These are phyloP conservation scores for Cladosporium sphaerospermum DNA, from an alignment of 2,329 filamentous ascomycete genomes.

Conservation along the genomic window DNA sequence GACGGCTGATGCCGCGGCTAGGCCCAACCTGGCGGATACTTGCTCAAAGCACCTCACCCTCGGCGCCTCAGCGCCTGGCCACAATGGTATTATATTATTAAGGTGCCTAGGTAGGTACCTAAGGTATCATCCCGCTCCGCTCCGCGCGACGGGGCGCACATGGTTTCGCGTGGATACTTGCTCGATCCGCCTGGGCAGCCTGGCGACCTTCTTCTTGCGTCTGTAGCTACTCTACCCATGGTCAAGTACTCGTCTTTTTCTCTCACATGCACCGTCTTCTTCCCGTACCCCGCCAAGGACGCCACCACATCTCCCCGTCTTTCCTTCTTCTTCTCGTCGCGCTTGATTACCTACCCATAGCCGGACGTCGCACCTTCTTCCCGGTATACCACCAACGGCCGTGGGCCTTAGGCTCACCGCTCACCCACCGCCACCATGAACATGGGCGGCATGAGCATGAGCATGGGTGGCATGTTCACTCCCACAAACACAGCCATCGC, in stretches of 20 bases:
- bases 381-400: neutral
- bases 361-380: neutral
- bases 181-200: too few species aligned
- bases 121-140: too few species aligned
- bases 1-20: too few species aligned
- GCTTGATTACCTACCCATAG: conserved; percentile 3
- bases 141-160: too few species aligned
- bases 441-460: conserved; percentile 26
- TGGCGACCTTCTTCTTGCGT: too few species aligned
- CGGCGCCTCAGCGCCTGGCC: too few species aligned
- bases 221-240: neutral
- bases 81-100: too few species aligned
- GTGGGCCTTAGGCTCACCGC: neutral
- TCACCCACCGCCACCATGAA: conserved; percentile 14
- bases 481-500: conserved; percentile 21
- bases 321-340: neutral
- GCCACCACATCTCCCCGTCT: neutral
- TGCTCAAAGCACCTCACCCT: too few species aligned
- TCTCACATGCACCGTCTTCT: neutral
- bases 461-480: conserved; percentile 22
- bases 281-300: neutral
- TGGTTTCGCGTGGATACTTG: too few species aligned
- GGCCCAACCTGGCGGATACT: too few species aligned
- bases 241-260: conserved; percentile 5
- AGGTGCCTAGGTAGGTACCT: too few species aligned